A percentile compares a stretch with the other conserved stretches of the same genome.
Conservation (phyloP, 2,329 filamentous ascomycete species). For the Chaetothyriales sp. region DNA sequence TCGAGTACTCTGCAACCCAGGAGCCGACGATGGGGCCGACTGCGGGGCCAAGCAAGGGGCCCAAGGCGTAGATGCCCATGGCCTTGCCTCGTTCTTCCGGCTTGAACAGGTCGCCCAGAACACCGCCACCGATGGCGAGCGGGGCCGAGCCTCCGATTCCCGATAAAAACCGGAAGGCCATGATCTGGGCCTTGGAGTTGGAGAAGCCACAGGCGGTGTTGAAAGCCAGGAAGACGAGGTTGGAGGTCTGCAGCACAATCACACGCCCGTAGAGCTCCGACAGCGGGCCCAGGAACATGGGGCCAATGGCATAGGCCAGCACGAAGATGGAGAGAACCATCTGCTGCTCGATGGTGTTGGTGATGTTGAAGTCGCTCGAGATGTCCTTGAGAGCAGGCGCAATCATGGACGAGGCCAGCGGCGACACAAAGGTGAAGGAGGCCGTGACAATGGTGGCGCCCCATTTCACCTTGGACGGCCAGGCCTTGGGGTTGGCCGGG, state of each 20-base stretch:
- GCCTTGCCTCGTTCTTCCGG: constrained; percentile 20
- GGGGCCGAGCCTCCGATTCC: constrained; percentile 48
- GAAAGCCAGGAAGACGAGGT: constrained; percentile 45
- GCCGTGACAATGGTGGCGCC: constrained; percentile 41
- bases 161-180: constrained; percentile 45
- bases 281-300: constrained; percentile 39
- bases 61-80: constrained; percentile 19
- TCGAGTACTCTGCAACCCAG: constrained; percentile 39
- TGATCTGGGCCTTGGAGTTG: constrained; percentile 39
- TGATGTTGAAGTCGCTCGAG: constrained; percentile 35
- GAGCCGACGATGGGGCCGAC: constrained; percentile 49
- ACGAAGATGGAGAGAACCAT: constrained; percentile 44
- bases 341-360: constrained; percentile 31
- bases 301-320: constrained; percentile 41
- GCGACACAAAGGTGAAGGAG: constrained; percentile 48
- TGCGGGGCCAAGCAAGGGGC: constrained; percentile 22
- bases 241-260: constrained; percentile 41
- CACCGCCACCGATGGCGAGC: constrained; percentile 37
- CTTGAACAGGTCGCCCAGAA: constrained; percentile 21
- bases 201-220: constrained; percentile 49
- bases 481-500: constrained; percentile 39
- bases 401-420: constrained; percentile 50
- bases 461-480: constrained; percentile 46
- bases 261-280: constrained; percentile 46
- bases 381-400: constrained; percentile 41